These are phyloP conservation scores for Monoraphidium neglectum DNA, from an alignment of 139 green algal genomes.

Conservation along the genomic window DNA sequence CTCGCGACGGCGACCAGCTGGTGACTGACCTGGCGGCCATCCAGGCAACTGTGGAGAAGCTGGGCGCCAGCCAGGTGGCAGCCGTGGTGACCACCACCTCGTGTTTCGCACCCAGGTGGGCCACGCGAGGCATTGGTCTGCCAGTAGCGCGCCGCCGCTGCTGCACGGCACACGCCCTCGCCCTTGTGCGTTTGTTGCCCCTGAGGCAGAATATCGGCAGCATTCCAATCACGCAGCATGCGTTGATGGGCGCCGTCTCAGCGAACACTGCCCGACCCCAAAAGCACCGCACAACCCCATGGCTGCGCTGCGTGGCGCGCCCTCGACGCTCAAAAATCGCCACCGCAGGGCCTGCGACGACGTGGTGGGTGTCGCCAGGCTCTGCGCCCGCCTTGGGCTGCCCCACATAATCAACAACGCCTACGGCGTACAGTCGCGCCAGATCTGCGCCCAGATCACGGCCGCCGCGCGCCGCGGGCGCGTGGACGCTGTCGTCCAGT, in stretches of 20 bases:
- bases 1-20: constrained; percentile 70
- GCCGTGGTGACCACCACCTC: constrained; percentile 88
- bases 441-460: constrained; percentile 44
- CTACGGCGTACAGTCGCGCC: constrained; percentile 90
- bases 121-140: too few relatives aligned
- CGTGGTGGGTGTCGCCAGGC: constrained; percentile 72
- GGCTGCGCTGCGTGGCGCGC: too few relatives aligned
- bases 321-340: too few relatives aligned
- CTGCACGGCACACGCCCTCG: too few relatives aligned
- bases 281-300: too few relatives aligned
- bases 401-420: constrained; percentile 98
- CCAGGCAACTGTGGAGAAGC: constrained; percentile 1
- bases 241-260: too few relatives aligned
- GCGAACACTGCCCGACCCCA: too few relatives aligned
- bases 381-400: constrained; percentile 69
- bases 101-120: constrained; percentile 91
- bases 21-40: constrained; percentile 76
- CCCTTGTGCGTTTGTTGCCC: too few relatives aligned
- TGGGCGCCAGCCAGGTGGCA: constrained; percentile 54
- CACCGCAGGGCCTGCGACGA: constrained; percentile 43
- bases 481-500: constrained; percentile 92
- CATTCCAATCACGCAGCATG: too few relatives aligned
- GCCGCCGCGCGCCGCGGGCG: constrained; percentile 64
- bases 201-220: too few relatives aligned
- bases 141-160: too few relatives aligned